Evolutionary conservation across 78 protist genomes (phyloP).

Genomic region (Protostelium mycophagum): DNA sequence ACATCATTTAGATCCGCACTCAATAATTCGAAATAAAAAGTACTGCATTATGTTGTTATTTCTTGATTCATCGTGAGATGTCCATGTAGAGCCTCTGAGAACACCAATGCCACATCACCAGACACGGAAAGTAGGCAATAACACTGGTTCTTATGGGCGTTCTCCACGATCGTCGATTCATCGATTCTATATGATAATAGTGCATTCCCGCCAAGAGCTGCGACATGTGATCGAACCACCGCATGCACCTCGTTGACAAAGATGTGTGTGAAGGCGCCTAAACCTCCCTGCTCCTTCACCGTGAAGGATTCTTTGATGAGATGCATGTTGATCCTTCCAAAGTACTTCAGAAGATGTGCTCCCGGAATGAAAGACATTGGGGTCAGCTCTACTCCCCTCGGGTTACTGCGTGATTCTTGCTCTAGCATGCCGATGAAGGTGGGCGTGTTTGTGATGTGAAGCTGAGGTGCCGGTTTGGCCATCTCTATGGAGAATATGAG

Average conservation of each 20-base stretch:
- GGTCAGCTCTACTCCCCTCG: constrained; percentile 30
- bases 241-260: constrained; percentile 63
- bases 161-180: constrained; percentile 29
- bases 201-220: constrained; percentile 65
- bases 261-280: constrained; percentile 53
- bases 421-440: too few species aligned
- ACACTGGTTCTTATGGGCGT: constrained; percentile 57
- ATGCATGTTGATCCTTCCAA: constrained; percentile 60
- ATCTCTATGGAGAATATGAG: neutral
- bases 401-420: constrained; percentile 5
- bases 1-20: neutral
- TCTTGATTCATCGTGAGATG: too few species aligned
- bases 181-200: constrained; percentile 43
- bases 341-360: constrained; percentile 8
- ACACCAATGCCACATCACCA: constrained; percentile 32
- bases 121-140: constrained; percentile 37
- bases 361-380: constrained; percentile 60
- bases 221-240: constrained; percentile 41
- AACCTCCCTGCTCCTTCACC: constrained; percentile 66
- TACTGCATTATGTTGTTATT: too few species aligned
- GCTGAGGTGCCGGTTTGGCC: too few species aligned
- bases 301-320: constrained; percentile 59
- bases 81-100: too few species aligned
- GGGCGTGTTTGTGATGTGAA: too few species aligned
- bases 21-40: too few species aligned